Conservation (phyloP, 2,329 filamentous ascomycete species). For the Fusarium cicatricum region DNA sequence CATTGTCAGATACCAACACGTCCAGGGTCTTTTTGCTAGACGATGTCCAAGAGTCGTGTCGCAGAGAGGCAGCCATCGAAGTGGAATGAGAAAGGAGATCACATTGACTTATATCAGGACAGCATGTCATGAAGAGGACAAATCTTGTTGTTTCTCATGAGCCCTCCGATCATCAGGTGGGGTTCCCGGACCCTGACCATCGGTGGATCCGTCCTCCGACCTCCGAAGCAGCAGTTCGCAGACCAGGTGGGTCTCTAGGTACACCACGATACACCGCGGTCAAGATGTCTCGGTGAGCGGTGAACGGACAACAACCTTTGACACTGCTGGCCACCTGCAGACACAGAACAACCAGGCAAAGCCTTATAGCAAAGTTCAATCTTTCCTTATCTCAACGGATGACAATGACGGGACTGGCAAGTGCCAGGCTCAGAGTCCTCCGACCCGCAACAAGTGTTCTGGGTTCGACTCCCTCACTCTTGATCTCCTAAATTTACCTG, state of each 20-base stretch:
- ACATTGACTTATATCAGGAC: background rate
- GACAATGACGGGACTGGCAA: background rate
- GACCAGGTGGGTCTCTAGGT: background rate
- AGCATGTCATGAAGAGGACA: background rate
- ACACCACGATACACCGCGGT: background rate
- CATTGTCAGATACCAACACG: background rate
- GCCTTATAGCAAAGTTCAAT: background rate
- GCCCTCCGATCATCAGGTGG: too few relatives aligned
- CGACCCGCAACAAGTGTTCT: background rate
- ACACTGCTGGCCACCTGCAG: slow-evolving; percentile 1
- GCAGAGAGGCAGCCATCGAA: slow-evolving; percentile 3
- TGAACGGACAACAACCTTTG: background rate
- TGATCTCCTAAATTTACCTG: background rate
- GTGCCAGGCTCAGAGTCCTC: background rate
- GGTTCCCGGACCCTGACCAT: background rate
- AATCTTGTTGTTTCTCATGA: background rate
- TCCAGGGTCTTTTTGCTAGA: slow-evolving; percentile 3
- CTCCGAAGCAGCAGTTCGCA: slow-evolving; percentile 20
- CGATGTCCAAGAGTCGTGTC: background rate
- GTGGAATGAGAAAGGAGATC: background rate
- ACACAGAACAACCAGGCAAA: background rate
- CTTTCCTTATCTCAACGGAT: background rate
- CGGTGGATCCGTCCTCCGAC: slow-evolving; percentile 14
- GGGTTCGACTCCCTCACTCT: background rate
- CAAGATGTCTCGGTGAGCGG: slow-evolving; percentile 18